Conservation (phyloP, 2,329 filamentous ascomycete species). For the Hymenoscyphus occultus region DNA sequence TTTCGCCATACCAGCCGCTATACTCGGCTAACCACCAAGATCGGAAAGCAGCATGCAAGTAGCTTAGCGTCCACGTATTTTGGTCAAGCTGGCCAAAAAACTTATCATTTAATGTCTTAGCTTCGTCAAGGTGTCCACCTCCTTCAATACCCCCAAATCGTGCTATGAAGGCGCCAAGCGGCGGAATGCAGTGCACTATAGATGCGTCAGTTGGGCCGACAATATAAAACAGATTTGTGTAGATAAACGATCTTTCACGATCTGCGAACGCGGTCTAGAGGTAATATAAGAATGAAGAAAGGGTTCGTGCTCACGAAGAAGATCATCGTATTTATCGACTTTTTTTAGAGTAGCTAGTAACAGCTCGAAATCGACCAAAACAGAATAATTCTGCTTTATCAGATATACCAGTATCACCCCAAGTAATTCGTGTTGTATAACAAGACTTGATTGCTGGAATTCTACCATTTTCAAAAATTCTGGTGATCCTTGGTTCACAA, state of each 20-base stretch:
- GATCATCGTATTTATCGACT: constrained; percentile 71
- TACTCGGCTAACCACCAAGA: constrained; percentile 93
- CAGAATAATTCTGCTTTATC: constrained; percentile 71
- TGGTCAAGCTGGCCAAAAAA: constrained; percentile 66
- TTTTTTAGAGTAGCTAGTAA: constrained; percentile 67
- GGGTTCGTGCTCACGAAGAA: constrained; percentile 45
- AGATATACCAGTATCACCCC: constrained; percentile 76
- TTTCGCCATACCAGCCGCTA: constrained; percentile 82
- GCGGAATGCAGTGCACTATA: constrained; percentile 75
- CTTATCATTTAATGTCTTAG: constrained; percentile 65
- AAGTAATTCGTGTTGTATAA: constrained; percentile 85
- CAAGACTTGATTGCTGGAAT: constrained; percentile 75
- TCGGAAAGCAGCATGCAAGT: constrained; percentile 73
- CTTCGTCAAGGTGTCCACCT: constrained; percentile 62
- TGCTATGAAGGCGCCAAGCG: constrained; percentile 72
- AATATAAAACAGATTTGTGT: neutral
- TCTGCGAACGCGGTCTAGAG: neutral
- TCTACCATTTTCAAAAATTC: constrained; percentile 76
- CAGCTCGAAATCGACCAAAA: constrained; percentile 67
- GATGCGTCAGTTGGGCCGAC: constrained; percentile 21
- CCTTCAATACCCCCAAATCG: constrained; percentile 77
- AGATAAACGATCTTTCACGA: neutral
- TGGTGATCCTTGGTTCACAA: constrained; percentile 64
- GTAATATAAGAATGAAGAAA: neutral
- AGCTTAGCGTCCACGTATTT: constrained; percentile 67